Evolutionary conservation across 2,329 filamentous ascomycete genomes (phyloP).

Genomic region (Sclerotinia glacialis): DNA sequence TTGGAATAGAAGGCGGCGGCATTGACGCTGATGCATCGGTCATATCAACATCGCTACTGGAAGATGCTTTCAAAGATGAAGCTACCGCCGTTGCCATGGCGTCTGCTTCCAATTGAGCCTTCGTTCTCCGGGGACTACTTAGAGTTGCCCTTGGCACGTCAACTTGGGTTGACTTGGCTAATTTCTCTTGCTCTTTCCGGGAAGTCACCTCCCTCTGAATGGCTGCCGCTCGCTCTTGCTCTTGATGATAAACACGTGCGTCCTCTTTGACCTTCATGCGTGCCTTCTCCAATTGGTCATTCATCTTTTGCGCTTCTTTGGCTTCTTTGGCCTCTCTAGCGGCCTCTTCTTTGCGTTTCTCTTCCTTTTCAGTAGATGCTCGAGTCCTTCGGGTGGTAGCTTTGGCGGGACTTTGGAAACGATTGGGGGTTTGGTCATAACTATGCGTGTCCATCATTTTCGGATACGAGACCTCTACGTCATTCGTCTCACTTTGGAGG

Average conservation of each 20-base stretch:
- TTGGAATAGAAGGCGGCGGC: conserved; percentile 59
- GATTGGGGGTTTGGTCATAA: neutral
- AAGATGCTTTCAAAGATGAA: conserved; percentile 41
- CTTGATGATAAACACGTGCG: conserved; percentile 56
- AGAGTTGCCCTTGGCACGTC: conserved; percentile 46
- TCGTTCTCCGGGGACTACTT: conserved; percentile 53
- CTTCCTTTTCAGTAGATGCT: conserved; percentile 59
- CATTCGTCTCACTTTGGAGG: conserved; percentile 39
- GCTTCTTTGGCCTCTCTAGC: conserved; percentile 61
- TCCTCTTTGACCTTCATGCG: conserved; percentile 70
- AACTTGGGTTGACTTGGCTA: conserved; percentile 36
- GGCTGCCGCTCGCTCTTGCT: conserved; percentile 53
- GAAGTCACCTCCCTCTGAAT: conserved; percentile 54
- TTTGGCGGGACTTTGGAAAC: conserved; percentile 31
- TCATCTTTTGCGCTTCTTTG: conserved; percentile 58
- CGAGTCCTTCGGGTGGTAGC: conserved; percentile 48
- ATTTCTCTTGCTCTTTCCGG: conserved; percentile 53
- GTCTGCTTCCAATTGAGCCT: conserved; percentile 40
- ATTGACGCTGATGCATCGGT: conserved; percentile 52
- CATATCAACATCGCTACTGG: conserved; percentile 53
- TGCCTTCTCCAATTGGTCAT: conserved; percentile 62
- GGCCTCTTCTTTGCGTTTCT: conserved; percentile 60
- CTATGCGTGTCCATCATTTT: conserved; percentile 27
- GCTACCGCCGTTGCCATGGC: conserved; percentile 36
- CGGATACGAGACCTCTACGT: conserved; percentile 43